Percentiles rank a stretch among this genome's conserved stretches.
Conservation (phyloP, 2,329 filamentous ascomycete genomes). For the Ceratocystis destructans region DNA sequence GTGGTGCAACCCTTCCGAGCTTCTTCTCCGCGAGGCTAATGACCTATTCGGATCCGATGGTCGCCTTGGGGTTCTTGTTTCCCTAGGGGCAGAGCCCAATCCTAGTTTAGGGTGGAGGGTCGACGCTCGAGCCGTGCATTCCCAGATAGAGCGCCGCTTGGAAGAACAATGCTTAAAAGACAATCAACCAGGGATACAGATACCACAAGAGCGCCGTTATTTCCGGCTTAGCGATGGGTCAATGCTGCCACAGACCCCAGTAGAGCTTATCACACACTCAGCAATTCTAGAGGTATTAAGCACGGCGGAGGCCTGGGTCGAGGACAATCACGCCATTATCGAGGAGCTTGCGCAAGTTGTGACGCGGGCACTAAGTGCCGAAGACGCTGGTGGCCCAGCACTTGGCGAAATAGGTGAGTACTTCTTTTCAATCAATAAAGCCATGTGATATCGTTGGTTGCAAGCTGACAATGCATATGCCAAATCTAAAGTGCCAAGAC, state of each 20-base stretch:
- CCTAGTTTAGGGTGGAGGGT: background rate
- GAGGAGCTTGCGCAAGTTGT: background rate
- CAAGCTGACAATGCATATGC: background rate
- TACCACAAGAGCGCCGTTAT: background rate
- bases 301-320: background rate
- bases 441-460: background rate
- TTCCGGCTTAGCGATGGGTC: background rate
- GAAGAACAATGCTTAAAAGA: background rate
- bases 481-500: background rate
- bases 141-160: background rate
- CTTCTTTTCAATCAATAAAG: background rate
- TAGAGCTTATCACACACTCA: background rate
- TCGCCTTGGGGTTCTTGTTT: background rate
- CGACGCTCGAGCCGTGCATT: background rate
- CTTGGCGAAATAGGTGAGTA: background rate
- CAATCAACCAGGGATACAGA: background rate
- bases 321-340: background rate
- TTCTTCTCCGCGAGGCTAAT: background rate
- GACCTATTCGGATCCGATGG: background rate
- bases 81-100: background rate
- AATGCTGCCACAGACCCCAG: background rate
- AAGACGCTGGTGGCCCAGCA: background rate
- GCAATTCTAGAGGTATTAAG: background rate
- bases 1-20: background rate
- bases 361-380: background rate